Percentiles rank a stretch among this genome's conserved stretches.
Evolutionary conservation across 371 early-diverging fungal genomes (phyloP).

Genomic region (Mycotypha africana): DNA sequence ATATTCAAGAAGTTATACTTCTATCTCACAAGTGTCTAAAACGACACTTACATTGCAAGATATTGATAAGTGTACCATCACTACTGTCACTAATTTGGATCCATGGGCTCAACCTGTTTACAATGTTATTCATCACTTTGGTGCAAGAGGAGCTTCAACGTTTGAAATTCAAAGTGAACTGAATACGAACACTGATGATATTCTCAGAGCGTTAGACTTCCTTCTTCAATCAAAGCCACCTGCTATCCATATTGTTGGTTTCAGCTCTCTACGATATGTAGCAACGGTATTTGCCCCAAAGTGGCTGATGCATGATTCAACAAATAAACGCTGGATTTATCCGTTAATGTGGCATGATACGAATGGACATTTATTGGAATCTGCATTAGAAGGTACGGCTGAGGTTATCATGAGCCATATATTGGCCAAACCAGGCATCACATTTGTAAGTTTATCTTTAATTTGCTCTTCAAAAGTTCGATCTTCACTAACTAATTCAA

Average conservation of each 20-base stretch:
- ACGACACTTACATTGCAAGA: too few relatives aligned
- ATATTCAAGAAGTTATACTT: too few relatives aligned
- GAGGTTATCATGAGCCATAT: constrained; percentile 10
- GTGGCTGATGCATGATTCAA: constrained; percentile 1
- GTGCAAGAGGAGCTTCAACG: too few relatives aligned
- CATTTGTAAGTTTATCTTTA: constrained; percentile 5
- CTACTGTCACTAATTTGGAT: too few relatives aligned
- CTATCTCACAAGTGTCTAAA: too few relatives aligned
- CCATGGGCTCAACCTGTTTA: too few relatives aligned
- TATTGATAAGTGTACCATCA: too few relatives aligned
- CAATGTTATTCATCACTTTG: too few relatives aligned
- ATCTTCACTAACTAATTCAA: neutral
- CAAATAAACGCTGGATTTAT: neutral
- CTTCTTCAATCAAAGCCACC: constrained; percentile 1
- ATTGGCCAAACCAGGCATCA: constrained; percentile 9
- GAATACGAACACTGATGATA: neutral
- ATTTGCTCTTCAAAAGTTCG: neutral
- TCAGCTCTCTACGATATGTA: constrained; percentile 6
- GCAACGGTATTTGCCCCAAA: neutral
- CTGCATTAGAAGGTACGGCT: constrained; percentile 9
- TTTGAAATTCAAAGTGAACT: neutral
- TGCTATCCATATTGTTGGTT: constrained; percentile 7
- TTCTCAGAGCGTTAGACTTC: neutral
- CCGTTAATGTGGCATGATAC: constrained; percentile 17
- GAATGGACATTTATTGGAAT: constrained; percentile 2